Base-by-base conservation (phyloP, 805 yeast genomes). In the Ogataea methanolica region DNA sequence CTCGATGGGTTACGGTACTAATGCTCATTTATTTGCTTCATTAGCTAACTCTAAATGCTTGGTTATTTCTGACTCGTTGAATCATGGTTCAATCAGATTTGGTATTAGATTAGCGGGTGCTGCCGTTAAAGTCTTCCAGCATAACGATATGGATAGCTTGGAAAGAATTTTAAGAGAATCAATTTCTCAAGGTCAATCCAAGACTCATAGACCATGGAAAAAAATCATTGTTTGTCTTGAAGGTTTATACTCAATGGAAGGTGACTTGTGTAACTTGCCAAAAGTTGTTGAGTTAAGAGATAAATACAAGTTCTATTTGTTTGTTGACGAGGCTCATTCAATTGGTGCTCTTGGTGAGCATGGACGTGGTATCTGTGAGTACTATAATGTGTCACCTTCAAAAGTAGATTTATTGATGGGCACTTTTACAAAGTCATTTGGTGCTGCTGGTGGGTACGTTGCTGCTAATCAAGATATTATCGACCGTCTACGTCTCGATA, bases 401-500 rank as follows among this genome's bases (percentile, higher is more conserved):
- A 79, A 79, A 39, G 74, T 94, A 48, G 99, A 94, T 69, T 72
- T 94, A 52, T 70, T 94, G 55, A 94, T 94, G 99, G 99, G 99
- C 43, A 94, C 99, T 7, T 79, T 94, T 48, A 95, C 99, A 44
- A 94, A 94, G 69, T 88, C 97, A 1, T 94, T 94, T 66, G 99
- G 99, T 65, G 98, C 99, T 16, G 89, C 98, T 38, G 99, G 99
- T 62, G 99, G 99, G 41, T 94, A 94, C 65, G 72, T 94, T 53
- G 92, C 96, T n/a, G 95, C 85, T 41, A 75, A 75, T 53, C 76
- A 81, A 60, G 70, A 67, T 42, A 69, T 88, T 33, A 84, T 92
- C 43, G 91, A 89, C 58, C 78, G 83, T 58, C 71, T 94, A 52
- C 80, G 91, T 68, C 58, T 86, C 37, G 83, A 80, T 58, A 80